A percentile compares a stretch with the other conserved stretches of the same genome.
These are phyloP conservation scores for Oryza rufipogon DNA, from an alignment of 176 grass and related monocot species.

Conservation along the genomic window DNA sequence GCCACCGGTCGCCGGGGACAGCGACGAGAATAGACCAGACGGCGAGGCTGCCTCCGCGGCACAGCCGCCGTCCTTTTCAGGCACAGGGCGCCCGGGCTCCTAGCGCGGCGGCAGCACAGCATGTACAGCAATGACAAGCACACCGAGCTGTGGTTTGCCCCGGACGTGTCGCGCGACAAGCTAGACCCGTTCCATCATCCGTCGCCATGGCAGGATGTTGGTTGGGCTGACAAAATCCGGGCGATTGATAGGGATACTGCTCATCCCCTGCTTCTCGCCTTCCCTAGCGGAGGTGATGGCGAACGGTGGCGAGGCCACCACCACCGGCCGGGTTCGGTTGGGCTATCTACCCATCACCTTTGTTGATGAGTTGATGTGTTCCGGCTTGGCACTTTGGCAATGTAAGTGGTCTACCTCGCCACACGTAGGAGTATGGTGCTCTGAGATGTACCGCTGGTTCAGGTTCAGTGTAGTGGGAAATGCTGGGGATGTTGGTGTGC, in stretches of 20 bases:
- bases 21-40: slow-evolving; percentile 31
- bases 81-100: neutral
- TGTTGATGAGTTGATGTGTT: slow-evolving; percentile 2
- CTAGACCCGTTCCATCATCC: neutral
- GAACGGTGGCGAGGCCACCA: neutral
- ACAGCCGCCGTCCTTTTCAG: neutral
- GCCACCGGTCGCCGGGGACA: neutral
- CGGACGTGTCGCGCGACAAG: neutral
- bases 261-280: neutral
- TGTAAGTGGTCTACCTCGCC: neutral
- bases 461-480: neutral
- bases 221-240: slow-evolving; percentile 27
- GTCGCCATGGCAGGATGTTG: slow-evolving; percentile 20
- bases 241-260: slow-evolving; percentile 36
- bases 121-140: neutral
- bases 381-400: neutral
- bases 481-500: neutral
- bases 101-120: neutral
- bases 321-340: slow-evolving; percentile 28
- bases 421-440: neutral
- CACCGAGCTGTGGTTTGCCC: neutral
- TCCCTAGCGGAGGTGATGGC: neutral
- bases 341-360: slow-evolving; percentile 24
- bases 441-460: neutral
- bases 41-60: slow-evolving; percentile 34